Evolutionary conservation across 257 asterid species (phyloP), one percentile per base, ranked within the genome.

Genomic region (Nicotiana benthamiana): DNA sequence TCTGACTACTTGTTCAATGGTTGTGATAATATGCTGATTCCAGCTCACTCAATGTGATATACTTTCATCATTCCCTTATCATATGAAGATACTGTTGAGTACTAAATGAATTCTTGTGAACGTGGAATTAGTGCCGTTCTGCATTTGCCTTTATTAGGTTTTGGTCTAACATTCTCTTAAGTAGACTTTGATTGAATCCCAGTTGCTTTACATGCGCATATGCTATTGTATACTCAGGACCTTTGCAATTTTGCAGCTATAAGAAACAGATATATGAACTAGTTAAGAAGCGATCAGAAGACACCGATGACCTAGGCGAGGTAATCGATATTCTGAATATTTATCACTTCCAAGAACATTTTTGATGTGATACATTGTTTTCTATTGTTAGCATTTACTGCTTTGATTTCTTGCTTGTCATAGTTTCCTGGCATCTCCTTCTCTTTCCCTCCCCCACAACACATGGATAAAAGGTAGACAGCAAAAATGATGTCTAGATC

Each of bases 201-300:
- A 36, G 60, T 46, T 43, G 59, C 59, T 70, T 46, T 72, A 34
- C 46, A 24, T 72, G 24, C 18, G 76, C 63, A 52, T 46, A 9
- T 59, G 64, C 1, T 46, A 18, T 46, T 72, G 52, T 9, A 59
- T 62, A n/a, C 51, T n/a, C 78, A 63, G 27, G 65, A 61, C 27
- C 54, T 59, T 63, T 61, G 16, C 43, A 70, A 85, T 72, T 81
- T 85, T 84, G 83, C 93, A 94, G 98, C 68, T 91, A 94, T 87
- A 94, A 94, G 88, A 90, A 87, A 85, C 85, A 93, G 79, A 83
- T 94, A 80, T 94, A 90, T 66, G 97, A 94, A 75, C 97, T 94
- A 32, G 92, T 92, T 80, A 93, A 90, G 91, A 86, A 91, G 90
- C 91, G 90, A 86, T 83, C 90, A 4, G 96, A 89, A 74, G 97